Evolutionary conservation across 345 rosid genomes (phyloP), one percentile per base, ranked within the genome.

Genomic region (Eucalyptus curtisii): DNA sequence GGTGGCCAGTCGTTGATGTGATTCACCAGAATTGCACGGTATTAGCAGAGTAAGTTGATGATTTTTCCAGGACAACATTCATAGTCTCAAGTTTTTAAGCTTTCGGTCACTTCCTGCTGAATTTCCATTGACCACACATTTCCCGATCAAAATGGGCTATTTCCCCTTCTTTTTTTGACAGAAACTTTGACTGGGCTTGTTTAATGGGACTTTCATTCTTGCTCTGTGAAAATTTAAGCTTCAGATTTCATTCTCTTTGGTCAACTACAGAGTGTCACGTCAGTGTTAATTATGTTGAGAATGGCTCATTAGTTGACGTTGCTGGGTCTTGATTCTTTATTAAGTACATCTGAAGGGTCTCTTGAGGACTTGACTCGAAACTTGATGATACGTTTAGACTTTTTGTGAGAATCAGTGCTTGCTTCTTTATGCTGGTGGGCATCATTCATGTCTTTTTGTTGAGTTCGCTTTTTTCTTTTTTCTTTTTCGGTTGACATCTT

Each of bases 401-500:
- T 37, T 33, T 10, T 10, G 81, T 71, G 45, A 71, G 81, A 24
- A 71, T 71, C 81, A 19, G 45, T 37, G 82, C 8, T 76, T 37
- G 49, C 13, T 86, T 31, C 44, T 49, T 33, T 50, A 49, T 50
- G 45, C 64, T 31, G 87, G 27, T 50, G 87, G 45, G 45, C 64
- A 40, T 59, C 40, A 50, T 31, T 86, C 87, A 86, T 31, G 87
- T 50, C 55, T 31, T 86, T 86, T 50, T 37, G 3, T 50, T 17
- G 27, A 86, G 64, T n/a, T 55, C 40, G 45, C 87, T 31, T 27
- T 30, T 13, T 13, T 4, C 2, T 1, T 8, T 52, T 7, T 19
- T 3, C 0, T 0, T 0, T 2, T 10, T 52, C n/a, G n/a, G n/a
- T n/a, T 55, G n/a, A 1, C 47, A 86, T 19, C 82, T 37, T 37